phyloP scores from a whole-genome alignment of 345 rosid species.

The Linum tenue region DNA sequence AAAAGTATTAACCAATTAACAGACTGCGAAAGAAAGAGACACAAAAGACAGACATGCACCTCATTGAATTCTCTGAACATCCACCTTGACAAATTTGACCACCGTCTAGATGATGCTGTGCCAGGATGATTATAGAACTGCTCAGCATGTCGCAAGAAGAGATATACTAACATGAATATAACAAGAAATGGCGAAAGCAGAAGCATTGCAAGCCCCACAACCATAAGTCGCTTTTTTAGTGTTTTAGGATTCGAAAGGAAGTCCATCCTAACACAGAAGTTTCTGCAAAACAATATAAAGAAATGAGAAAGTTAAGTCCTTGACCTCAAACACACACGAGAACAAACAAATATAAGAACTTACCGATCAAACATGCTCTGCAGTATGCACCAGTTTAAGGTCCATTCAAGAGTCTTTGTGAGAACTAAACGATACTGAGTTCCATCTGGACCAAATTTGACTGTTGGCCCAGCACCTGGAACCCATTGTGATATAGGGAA shows the following conservation, averaged over 20 bases:
- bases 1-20: background rate
- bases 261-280: slow-evolving; percentile 78
- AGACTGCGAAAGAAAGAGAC: background rate
- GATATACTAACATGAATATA: slow-evolving; percentile 91
- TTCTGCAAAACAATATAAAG: slow-evolving; percentile 53
- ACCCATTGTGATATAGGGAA: slow-evolving; percentile 79
- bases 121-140: slow-evolving; percentile 96
- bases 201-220: slow-evolving; percentile 84
- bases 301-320: background rate
- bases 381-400: slow-evolving; percentile 93
- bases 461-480: slow-evolving; percentile 91
- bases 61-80: slow-evolving; percentile 93
- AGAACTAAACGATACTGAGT: slow-evolving; percentile 46
- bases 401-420: slow-evolving; percentile 97
- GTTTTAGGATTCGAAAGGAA: slow-evolving; percentile 73
- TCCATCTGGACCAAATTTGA: slow-evolving; percentile 46
- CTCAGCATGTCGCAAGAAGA: slow-evolving; percentile 94
- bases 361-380: slow-evolving; percentile 99
- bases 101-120: slow-evolving; percentile 91
- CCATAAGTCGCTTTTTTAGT: slow-evolving; percentile 73
- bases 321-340: background rate
- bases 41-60: slow-evolving; percentile 30
- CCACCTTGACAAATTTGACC: slow-evolving; percentile 99
- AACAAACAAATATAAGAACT: slow-evolving; percentile 4
- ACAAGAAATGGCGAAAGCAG: slow-evolving; percentile 91